These are phyloP conservation scores for Magnolia sinica DNA, from an alignment of 164 flowering plant genomes.

Conservation along the genomic window DNA sequence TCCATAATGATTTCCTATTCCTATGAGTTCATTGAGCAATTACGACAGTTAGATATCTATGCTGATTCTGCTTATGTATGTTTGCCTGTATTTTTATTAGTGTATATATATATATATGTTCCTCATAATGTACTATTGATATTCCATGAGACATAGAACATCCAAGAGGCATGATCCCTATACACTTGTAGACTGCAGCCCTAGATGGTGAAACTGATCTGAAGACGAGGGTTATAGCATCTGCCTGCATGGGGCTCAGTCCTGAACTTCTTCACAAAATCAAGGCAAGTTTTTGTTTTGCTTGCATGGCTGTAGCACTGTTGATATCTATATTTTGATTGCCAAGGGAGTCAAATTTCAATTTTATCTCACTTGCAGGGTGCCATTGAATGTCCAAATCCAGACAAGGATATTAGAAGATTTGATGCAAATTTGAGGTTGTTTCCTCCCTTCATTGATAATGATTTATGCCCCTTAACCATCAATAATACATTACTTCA, in stretches of 20 bases:
- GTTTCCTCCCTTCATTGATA: constrained; percentile 96
- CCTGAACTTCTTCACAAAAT: constrained; percentile 80
- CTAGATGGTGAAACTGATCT: constrained; percentile 98
- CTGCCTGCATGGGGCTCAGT: constrained; percentile 87
- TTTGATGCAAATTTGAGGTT: constrained; percentile 93
- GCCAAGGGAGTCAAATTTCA: no score
- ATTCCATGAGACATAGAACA: no score
- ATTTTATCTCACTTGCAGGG: constrained; percentile 50
- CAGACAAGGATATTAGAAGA: constrained; percentile 92
- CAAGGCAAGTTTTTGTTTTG: constrained; percentile 52
- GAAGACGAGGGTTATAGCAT: constrained; percentile 79
- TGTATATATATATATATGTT: no score
- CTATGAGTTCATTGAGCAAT: no score
- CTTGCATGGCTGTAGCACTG: not conserved
- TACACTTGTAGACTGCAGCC: constrained; percentile 72
- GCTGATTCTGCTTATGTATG: no score
- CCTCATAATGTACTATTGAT: no score
- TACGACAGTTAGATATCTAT: no score
- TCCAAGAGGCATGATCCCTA: no score
- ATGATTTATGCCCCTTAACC: constrained; percentile 88
- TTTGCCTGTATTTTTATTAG: no score
- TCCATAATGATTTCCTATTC: no score
- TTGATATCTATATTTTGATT: not conserved
- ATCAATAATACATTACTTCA: constrained; percentile 94
- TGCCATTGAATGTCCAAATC: constrained; percentile 88